phyloP scores from a whole-genome alignment of 768 basidiomycete species.

The Dentipellis fragilis region DNA sequence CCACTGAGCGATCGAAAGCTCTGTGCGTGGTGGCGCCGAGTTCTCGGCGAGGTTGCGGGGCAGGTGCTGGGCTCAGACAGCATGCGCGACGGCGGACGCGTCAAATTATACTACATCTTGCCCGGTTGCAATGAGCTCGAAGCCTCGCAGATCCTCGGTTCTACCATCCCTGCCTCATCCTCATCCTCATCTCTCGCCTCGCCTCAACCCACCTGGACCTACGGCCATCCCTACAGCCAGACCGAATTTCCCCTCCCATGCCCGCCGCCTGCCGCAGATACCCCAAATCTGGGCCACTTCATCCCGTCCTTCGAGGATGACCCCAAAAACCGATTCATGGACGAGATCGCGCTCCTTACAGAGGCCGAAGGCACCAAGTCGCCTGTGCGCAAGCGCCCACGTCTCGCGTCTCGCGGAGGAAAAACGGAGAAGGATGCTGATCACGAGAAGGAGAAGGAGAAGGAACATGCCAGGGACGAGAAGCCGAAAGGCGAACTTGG shows the following conservation, averaged over 20 bases:
- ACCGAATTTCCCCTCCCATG: constrained; percentile 32
- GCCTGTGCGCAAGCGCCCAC: constrained; percentile 42
- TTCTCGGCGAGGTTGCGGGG: constrained; percentile 47
- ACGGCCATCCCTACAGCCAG: constrained; percentile 69
- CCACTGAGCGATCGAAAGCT: constrained; percentile 70
- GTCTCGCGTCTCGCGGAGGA: constrained; percentile 18
- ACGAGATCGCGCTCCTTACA: constrained; percentile 66
- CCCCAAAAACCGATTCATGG: constrained; percentile 89
- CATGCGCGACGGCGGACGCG: constrained; percentile 17
- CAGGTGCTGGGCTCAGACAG: constrained; percentile 18
- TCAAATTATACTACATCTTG: constrained; percentile 49
- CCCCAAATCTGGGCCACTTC: constrained; percentile 50
- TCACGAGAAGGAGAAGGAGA: constrained; percentile 16
- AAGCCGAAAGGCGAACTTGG: constrained; percentile 39
- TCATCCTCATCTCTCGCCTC: constrained; percentile 5
- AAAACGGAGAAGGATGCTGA: constrained; percentile 13
- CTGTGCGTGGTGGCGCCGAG: constrained; percentile 88
- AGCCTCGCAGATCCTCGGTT: constrained; percentile 47
- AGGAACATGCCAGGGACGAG: constrained; percentile 18
- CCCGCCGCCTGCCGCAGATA: constrained; percentile 31
- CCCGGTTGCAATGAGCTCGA: constrained; percentile 65
- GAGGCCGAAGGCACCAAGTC: constrained; percentile 38
- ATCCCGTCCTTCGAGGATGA: constrained; percentile 96
- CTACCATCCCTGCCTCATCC: constrained; percentile 18
- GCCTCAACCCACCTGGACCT: constrained; percentile 41